Base-by-base conservation (phyloP, 306 rosid genomes). In the Amphicarpaea edgeworthii region DNA sequence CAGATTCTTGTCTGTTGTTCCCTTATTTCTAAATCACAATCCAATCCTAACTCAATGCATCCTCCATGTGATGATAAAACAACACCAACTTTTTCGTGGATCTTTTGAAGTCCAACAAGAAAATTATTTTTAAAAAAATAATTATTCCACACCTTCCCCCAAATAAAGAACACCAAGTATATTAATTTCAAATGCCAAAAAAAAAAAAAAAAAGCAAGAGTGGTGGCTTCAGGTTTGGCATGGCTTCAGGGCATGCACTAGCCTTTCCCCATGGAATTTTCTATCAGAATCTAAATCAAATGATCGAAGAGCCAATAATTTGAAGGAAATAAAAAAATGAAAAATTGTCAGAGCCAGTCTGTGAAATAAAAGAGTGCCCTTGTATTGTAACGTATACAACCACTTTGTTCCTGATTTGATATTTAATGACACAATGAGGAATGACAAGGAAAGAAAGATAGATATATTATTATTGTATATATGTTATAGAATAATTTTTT, bases 1-100 rank as follows among this genome's bases (percentile, higher is more conserved):
- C 57, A 55, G 88, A 85, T 90, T 82, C 83, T 83, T 86, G 90
- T 82, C 84, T 78, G 84, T 67, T 77, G 76, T 77, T 77, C n/a
- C 70, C 72, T 78, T 73, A 42, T 51, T 83, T 85, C 71, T 46
- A 74, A 79, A 74, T 86, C 78, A 45, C 79, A 78, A 63, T 50
- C 76, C 70, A 60, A 82, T 79, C 83, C 62, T 51, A 47, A 34
- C 68, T 21, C 41, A 79, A 47, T 68, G 64, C 54, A 58, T 76
- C 82, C 61, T 72, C 86, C 90, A 86, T 86, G 89, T 88, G 87
- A 58, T 79, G 42, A 43, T 82, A 74, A 62, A 75, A 81, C 74
- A 50, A 20, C 59, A 74, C 74, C 84, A 42, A 77, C 79, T 71
- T 59, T 59, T 71, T 85, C 74, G 43, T 34, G 70, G 79, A 86